A percentile compares a stretch with the other conserved stretches of the same genome.
Evolutionary conservation across 768 basidiomycete genomes (phyloP).

Genomic region (Dioszegia hungarica): DNA sequence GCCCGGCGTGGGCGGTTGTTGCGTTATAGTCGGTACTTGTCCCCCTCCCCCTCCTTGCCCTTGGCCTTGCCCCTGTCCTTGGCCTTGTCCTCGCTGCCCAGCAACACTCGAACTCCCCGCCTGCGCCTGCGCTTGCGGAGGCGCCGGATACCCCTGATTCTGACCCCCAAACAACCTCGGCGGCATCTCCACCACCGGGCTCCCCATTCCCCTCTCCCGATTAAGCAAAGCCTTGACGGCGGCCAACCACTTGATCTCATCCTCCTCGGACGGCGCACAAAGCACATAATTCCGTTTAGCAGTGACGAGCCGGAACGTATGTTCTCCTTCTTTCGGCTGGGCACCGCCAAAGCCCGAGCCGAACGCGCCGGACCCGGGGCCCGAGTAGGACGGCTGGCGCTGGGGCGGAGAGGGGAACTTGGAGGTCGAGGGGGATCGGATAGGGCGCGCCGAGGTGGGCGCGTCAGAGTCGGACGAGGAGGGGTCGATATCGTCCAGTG

Average conservation of each 20-base stretch:
- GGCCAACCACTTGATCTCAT: constrained; percentile 97
- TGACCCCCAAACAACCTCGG: constrained; percentile 11
- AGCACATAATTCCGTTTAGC: constrained; percentile 83
- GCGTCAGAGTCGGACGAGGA: constrained; percentile 26
- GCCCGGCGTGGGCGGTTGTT: constrained; percentile 19
- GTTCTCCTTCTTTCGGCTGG: constrained; percentile 25
- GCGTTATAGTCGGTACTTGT: constrained; percentile 12
- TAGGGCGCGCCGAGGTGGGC: background rate
- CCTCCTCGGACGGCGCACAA: constrained; percentile 93
- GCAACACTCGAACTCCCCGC: too few species aligned
- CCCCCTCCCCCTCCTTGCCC: background rate
- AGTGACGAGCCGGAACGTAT: constrained; percentile 92
- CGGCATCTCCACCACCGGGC: constrained; percentile 1
- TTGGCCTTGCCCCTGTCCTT: background rate
- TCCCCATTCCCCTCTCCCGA: constrained; percentile 49
- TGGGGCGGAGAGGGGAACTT: constrained; percentile 11
- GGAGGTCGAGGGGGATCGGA: constrained; percentile 6
- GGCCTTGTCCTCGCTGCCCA: too few species aligned
- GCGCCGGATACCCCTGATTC: too few species aligned
- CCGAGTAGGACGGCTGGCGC: constrained; percentile 9
- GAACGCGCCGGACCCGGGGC: background rate
- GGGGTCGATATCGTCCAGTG: constrained; percentile 7
- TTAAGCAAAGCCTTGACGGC: constrained; percentile 82
- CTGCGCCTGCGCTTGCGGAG: too few species aligned
- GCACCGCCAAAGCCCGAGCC: background rate